phyloP scores from a whole-genome alignment of 2,329 filamentous ascomycete species.

The Xylaria sp. region DNA sequence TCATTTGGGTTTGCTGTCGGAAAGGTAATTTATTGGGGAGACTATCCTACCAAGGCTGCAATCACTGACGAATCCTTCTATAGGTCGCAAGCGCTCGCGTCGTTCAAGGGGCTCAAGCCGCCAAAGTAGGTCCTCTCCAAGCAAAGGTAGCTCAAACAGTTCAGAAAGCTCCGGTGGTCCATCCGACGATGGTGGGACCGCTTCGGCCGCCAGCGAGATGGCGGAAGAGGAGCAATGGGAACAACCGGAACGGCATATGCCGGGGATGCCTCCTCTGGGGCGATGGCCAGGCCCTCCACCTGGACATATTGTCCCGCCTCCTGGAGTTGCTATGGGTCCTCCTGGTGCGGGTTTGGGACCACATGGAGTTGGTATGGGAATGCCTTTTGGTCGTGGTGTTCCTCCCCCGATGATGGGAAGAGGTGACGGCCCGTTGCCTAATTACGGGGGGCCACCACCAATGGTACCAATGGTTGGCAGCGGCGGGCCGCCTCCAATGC shows the following conservation, averaged over 20 bases:
- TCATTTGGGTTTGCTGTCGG: conserved; percentile 43
- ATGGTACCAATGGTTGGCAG: conserved; percentile 20
- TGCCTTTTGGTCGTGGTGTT: conserved; percentile 37
- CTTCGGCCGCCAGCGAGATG: conserved; percentile 31
- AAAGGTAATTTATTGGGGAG: conserved; percentile 35
- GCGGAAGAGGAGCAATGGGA: conserved; percentile 35
- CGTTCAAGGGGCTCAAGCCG: conserved; percentile 37
- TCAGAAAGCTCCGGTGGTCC: conserved; percentile 33
- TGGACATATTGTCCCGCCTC: conserved; percentile 4
- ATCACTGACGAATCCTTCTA: conserved; percentile 12
- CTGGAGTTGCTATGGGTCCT: conserved; percentile 8
- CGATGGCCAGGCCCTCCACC: conserved; percentile 32
- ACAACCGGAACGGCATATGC: conserved; percentile 36
- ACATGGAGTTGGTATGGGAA: conserved; percentile 36
- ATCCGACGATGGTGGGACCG: conserved; percentile 27
- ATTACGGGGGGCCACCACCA: conserved; percentile 33
- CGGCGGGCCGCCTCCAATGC: conserved; percentile 40
- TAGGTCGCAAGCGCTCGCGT: conserved; percentile 35
- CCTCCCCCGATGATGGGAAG: conserved; percentile 35
- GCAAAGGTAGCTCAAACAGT: conserved; percentile 35
- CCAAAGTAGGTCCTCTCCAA: conserved; percentile 31
- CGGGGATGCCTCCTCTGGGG: conserved; percentile 37
- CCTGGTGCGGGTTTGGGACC: conserved; percentile 36
- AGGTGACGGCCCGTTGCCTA: conserved; percentile 22
- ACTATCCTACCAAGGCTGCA: background rate